phyloP scores from a whole-genome alignment of 2,329 filamentous ascomycete genomes.

The Chrysosporium keratinophilum region DNA sequence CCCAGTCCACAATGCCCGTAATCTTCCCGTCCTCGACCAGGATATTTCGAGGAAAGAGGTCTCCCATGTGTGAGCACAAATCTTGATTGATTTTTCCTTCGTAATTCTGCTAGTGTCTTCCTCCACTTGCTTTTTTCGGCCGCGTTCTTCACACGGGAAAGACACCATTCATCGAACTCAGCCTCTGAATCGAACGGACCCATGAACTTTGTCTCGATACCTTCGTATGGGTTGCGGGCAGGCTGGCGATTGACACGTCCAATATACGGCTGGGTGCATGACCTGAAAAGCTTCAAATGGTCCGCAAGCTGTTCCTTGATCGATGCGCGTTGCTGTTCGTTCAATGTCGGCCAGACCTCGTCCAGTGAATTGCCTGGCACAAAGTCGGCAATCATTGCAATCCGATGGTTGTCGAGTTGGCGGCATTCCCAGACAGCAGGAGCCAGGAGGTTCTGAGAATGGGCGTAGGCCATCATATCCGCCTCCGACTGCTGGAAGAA shows the following conservation, averaged over 20 bases:
- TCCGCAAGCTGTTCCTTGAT: constrained; percentile 9
- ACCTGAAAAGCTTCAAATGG: constrained; percentile 12
- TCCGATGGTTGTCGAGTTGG: not conserved
- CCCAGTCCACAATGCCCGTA: constrained; percentile 20
- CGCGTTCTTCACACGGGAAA: not conserved
- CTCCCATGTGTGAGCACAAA: constrained; percentile 17
- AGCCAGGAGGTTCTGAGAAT: constrained; percentile 9
- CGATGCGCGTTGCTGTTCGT: constrained; percentile 2
- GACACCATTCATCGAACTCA: constrained; percentile 15
- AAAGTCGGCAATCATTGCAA: constrained; percentile 11
- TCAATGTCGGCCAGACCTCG: constrained; percentile 9
- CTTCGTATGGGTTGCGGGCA: constrained; percentile 13
- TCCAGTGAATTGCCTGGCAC: constrained; percentile 11
- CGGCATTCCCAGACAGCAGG: constrained; percentile 11
- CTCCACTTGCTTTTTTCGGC: not conserved
- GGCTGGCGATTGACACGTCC: constrained; percentile 14
- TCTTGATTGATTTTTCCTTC: not conserved
- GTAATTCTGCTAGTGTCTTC: not conserved
- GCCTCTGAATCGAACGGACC: constrained; percentile 16
- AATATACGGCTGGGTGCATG: constrained; percentile 17
- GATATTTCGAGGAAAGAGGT: constrained; percentile 17
- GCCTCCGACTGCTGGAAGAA: constrained; percentile 10
- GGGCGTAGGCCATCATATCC: constrained; percentile 13
- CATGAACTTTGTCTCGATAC: constrained; percentile 12
- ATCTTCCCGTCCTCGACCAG: constrained; percentile 17